Base-by-base conservation (phyloP, 352 stramenopile species). In the Pythium chondricola region DNA sequence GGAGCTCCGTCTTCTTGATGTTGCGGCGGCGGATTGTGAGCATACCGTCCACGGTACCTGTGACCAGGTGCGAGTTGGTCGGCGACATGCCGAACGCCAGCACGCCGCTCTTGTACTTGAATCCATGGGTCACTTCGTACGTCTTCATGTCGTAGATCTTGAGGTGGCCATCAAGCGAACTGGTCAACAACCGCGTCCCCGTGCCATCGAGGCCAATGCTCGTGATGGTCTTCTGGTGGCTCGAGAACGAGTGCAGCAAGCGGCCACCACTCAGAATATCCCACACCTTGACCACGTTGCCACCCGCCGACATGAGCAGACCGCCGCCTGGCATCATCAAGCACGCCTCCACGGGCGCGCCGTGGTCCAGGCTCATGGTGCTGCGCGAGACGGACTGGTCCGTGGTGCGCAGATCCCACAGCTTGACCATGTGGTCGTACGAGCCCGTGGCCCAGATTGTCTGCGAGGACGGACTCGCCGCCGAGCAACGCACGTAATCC, bases 151-250 rank as follows among this genome's bases (percentile, higher is more conserved):
- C 83, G 65, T 97, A 96, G 42, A 97, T 93, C 68, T 97, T 97
- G 25, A 98, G 56, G 56, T 96, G 85, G 22, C 91, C 88, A 51
- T 98, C 92, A 7, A 96, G 71, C 22, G 85, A 93, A 37, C 83
- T 77, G 20, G 84, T 89, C 43, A 98, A 62, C n/a, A 98, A 63
- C 22, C 89, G 79, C n/a, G 76, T 86, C 16, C 79, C 74, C 16
- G 74, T 95, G 39, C 84, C 88, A 49, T 97, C 89, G 6, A 96
- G 54, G 7, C 72, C 70, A 40, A 97, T 69, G 52, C 72, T 92
- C 21, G 90, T 97, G 58, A 98, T 94, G n/a, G 85, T 95, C 64
- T 97, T 97, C 52, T 97, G 88, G 67, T 97, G 91, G 60, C 82
- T 95, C 41, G 74, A 88, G 55, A 97, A 95, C 61, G 74, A 80